Base-by-base conservation (phyloP, 495 filamentous ascomycete species). In the Podospora comata region DNA sequence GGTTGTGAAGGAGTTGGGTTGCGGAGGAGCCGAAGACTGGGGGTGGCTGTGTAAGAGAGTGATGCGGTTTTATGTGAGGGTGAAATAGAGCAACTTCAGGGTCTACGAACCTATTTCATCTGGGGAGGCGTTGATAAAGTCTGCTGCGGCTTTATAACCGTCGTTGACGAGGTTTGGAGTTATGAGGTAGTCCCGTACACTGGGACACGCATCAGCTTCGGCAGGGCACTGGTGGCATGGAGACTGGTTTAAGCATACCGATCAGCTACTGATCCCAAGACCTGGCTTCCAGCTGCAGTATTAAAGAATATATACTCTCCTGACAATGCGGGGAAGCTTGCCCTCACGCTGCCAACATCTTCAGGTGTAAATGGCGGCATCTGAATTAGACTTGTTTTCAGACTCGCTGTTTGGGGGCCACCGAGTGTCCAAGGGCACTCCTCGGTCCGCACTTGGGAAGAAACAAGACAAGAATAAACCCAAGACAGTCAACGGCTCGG, bases 221-320 rank as follows among this genome's bases (percentile, higher is more conserved):
- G 23, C 65, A 44, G 34, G 19, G 65, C 54, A 57, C 26, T 63
- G 26, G 15, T 26, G 55, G 26, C 60, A 61, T 3, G 34, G 56
- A 11, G 32, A 13, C 44, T 13, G 9, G 54, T 11, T 55, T 64
- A 60, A 65, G 77, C 82, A 74, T 77, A 92, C 90, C 86, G 82
- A 48, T 90, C 83, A 18, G 89, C 84, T 7, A 91, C 90, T 18
- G 81, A 74, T 26, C 83, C 85, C 3, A 94, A 78, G 1, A 85
- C 80, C 71, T 92, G 91, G 74, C 85, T 92, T 57, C 90, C 90
- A 23, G 89, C 90, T 4, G 91, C 90, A 71, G 92, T 92, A 72
- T 93, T 90, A 71, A 92, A 83, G 74, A 85, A 91, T 44, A 92
- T 81, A 71, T 92, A 89, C 53, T 86, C 79, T 68, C 87, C 82